These are phyloP conservation scores for Syncephalis plumigaleata DNA, from an alignment of 371 early-diverging fungal genomes.

Conservation along the genomic window DNA sequence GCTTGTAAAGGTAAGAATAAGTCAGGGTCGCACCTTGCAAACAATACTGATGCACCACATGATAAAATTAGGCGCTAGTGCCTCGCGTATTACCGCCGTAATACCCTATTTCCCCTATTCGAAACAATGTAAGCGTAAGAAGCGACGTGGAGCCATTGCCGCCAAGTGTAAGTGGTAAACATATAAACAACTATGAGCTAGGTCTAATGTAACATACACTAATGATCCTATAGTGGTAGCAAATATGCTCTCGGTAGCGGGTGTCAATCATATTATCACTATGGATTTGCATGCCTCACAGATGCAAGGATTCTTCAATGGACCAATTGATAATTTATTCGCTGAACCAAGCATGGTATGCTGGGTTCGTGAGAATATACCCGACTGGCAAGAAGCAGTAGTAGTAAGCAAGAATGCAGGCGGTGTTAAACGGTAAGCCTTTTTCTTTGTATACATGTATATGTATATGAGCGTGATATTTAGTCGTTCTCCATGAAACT, in stretches of 20 bases:
- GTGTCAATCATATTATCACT: slow-evolving; percentile 94
- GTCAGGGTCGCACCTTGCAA: slow-evolving; percentile 14
- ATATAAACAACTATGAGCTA: neutral
- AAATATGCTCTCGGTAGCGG: slow-evolving; percentile 86
- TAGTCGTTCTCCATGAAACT: neutral
- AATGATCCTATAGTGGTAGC: slow-evolving; percentile 53
- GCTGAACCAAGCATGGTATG: slow-evolving; percentile 84
- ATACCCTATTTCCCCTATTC: slow-evolving; percentile 95
- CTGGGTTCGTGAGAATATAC: slow-evolving; percentile 71
- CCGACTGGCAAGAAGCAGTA: slow-evolving; percentile 60
- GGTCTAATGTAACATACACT: neutral
- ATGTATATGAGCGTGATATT: neutral
- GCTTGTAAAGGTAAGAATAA: slow-evolving; percentile 46
- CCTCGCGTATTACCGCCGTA: slow-evolving; percentile 32
- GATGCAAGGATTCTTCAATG: slow-evolving; percentile 93
- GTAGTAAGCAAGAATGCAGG: slow-evolving; percentile 96
- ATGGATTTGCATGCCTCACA: slow-evolving; percentile 88
- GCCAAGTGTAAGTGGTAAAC: slow-evolving; percentile 52
- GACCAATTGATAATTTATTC: slow-evolving; percentile 89
- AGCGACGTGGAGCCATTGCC: slow-evolving; percentile 81
- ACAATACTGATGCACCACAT: neutral
- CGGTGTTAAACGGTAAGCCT: slow-evolving; percentile 74
- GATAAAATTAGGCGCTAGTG: neutral
- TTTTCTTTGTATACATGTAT: neutral
- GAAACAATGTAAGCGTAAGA: slow-evolving; percentile 93